phyloP scores from a whole-genome alignment of 805 yeast genomes.

The Schizosaccharomyces octosporus region DNA sequence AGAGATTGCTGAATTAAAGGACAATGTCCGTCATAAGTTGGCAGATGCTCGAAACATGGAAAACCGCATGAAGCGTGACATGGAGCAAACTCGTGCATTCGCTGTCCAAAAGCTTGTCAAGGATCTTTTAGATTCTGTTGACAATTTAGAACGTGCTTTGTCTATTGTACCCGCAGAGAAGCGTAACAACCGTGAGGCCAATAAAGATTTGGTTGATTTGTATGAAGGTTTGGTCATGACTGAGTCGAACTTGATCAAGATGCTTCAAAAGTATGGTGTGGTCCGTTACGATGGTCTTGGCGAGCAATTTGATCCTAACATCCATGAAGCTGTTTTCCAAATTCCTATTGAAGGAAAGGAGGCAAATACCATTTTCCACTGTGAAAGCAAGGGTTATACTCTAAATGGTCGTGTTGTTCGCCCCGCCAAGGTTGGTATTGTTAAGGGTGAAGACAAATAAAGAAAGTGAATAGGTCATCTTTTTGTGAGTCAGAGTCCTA shows the following conservation, averaged over 20 bases:
- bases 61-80: slow-evolving; percentile 67
- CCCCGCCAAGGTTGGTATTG: slow-evolving; percentile 91
- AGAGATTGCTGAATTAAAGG: slow-evolving; percentile 61
- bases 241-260: slow-evolving; percentile 60
- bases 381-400: slow-evolving; percentile 73
- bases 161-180: slow-evolving; percentile 26
- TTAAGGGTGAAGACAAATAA: slow-evolving; percentile 26
- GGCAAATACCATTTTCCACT: slow-evolving; percentile 79
- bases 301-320: slow-evolving; percentile 69
- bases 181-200: slow-evolving; percentile 18
- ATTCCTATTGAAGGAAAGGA: slow-evolving; percentile 66
- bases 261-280: slow-evolving; percentile 58
- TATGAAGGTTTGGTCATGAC: slow-evolving; percentile 85
- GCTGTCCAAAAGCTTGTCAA: slow-evolving; percentile 81
- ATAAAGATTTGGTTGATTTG: slow-evolving; percentile 43
- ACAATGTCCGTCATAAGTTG: slow-evolving; percentile 54
- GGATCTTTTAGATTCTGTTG: slow-evolving; percentile 71
- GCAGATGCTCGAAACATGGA: slow-evolving; percentile 87
- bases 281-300: slow-evolving; percentile 62
- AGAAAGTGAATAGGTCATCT: neutral
- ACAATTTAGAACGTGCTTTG: slow-evolving; percentile 72
- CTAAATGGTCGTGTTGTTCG: slow-evolving; percentile 70
- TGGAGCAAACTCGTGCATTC: slow-evolving; percentile 67
- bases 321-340: slow-evolving; percentile 82
- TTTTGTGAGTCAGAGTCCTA: neutral